Evolutionary conservation across 495 filamentous ascomycete species (phyloP), one percentile per base, ranked within the genome.

Genomic region (Podospora fimiseda): DNA sequence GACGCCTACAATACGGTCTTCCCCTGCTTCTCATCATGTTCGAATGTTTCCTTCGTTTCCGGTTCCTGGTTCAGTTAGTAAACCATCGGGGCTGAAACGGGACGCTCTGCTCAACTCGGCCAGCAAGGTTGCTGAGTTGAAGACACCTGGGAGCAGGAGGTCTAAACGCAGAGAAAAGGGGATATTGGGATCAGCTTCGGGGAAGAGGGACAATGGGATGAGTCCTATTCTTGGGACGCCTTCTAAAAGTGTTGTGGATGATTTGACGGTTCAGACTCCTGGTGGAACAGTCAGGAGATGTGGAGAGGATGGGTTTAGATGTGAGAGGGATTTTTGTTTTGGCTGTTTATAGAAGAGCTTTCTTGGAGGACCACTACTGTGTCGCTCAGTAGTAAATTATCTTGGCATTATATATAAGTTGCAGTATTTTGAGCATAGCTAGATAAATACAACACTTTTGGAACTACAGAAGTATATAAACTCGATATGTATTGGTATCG

Each of bases 251-350:
- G 27, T 33, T 33, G 27, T 5, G 11, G 27, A 33, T 33, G 27
- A 33, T 33, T 33, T 33, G 11, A n/a, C 62, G 47, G 59, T 64
- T 9, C 60, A 50, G 52, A 67, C 67, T 7, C 67, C 70, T 9
- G 66, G 68, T 11, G 70, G 70, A 0, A 62, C 66, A 33, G 43
- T 64, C 40, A 53, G 66, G n/a, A 49, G 60, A 36, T 75, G 73
- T 50, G 73, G 73, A 2, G 59, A 68, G 47, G 61, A 61, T 50
- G 71, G 66, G 14, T 75, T 72, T 45, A 54, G 50, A 23, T 75
- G 71, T 50, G 61, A 62, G 15, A 59, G 64, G 24, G 56, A 63
- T 36, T 74, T 74, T 54, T 75, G 73, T 56, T 69, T 75, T 53
- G 63, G 64, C 3, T 75, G 73, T 47, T 64, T 58, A 19, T 58